Conservation (phyloP, 2,329 filamentous ascomycete genomes). For the Phialophora chinensis region DNA sequence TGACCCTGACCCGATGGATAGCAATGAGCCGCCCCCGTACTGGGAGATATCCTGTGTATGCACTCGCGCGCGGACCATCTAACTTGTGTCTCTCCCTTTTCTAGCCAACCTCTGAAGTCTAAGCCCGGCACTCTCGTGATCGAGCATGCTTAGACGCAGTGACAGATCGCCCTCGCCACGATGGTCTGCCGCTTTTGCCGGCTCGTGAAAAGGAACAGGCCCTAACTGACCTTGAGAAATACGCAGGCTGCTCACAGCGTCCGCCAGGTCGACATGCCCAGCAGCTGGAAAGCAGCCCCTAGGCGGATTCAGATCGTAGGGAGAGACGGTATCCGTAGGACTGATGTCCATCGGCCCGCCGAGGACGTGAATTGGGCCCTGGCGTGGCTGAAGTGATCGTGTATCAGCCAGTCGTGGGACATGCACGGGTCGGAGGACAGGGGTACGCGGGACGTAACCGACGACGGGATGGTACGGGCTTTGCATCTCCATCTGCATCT, state of each 20-base stretch:
- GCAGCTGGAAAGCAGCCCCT: constrained; percentile 2
- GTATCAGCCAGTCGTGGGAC: background rate
- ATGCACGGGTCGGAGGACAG: constrained; percentile 21
- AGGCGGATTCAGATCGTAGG: constrained; percentile 16
- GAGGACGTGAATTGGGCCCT: background rate
- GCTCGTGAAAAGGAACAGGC: background rate
- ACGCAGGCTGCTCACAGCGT: background rate
- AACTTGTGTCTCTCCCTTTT: background rate
- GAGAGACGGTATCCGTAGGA: constrained; percentile 24
- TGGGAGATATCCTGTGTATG: background rate
- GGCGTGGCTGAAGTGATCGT: background rate
- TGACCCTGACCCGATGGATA: too few species aligned
- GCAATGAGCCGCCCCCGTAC: background rate
- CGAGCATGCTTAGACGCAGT: background rate
- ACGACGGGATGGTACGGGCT: background rate
- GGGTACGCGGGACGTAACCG: constrained; percentile 13
- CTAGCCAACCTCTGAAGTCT: constrained; percentile 7
- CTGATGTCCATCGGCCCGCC: constrained; percentile 6
- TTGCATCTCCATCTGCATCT: background rate
- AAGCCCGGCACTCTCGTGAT: constrained; percentile 8
- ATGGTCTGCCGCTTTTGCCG: background rate
- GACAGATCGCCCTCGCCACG: background rate
- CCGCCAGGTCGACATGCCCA: background rate
- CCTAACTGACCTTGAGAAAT: background rate
- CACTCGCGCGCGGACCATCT: background rate